These are phyloP conservation scores for Capronia americana DNA, from an alignment of 2,329 filamentous ascomycete genomes.

Conservation along the genomic window DNA sequence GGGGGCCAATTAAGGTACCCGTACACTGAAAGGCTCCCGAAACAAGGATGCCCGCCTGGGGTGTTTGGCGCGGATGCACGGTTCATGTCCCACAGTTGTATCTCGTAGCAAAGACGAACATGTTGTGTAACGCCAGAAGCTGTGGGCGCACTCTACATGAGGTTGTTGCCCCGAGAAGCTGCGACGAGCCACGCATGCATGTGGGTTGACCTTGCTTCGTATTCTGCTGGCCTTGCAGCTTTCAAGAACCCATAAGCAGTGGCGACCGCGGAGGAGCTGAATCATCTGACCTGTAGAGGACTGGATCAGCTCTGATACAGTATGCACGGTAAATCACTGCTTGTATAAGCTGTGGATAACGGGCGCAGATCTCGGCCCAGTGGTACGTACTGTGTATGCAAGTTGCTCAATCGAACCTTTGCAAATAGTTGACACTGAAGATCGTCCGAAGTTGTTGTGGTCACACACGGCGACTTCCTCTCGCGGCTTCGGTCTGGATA, in stretches of 20 bases:
- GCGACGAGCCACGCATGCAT: background rate
- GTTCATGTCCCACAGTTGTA: background rate
- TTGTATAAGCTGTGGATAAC: constrained; percentile 2
- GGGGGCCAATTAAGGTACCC: no score
- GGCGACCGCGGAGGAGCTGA: background rate
- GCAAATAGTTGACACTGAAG: background rate
- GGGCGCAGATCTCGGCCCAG: background rate
- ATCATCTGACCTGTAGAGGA: background rate
- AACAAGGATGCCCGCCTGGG: background rate
- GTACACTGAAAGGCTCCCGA: no score
- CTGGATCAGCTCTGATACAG: background rate
- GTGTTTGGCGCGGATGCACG: background rate
- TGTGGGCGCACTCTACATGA: background rate
- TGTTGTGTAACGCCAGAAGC: background rate
- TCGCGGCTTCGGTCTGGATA: background rate
- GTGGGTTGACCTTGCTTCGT: no score
- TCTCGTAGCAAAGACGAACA: background rate
- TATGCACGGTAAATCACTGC: constrained; percentile 8
- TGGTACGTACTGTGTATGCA: background rate
- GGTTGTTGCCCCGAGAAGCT: background rate
- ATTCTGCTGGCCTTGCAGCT: background rate
- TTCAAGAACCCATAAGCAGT: no score
- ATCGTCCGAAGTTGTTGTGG: background rate
- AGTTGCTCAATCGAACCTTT: background rate
- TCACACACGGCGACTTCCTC: background rate